These are phyloP conservation scores for Fulvia fulva DNA, from an alignment of 2,329 filamentous ascomycete species.

Conservation along the genomic window DNA sequence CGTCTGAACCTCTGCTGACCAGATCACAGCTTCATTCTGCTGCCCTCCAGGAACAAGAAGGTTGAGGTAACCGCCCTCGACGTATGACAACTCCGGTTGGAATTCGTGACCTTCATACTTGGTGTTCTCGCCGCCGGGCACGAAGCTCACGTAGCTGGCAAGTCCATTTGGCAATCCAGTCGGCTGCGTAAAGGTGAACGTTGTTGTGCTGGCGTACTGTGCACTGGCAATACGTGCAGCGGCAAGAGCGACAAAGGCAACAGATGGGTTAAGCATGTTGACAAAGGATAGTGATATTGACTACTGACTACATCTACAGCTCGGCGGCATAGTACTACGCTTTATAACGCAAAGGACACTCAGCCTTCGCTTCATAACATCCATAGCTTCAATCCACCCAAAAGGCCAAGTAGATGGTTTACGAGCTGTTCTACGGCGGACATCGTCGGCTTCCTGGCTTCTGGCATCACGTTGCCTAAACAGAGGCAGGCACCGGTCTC, in stretches of 20 bases:
- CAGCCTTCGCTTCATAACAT: too few relatives aligned
- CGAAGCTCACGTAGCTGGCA: not conserved
- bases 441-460: too few relatives aligned
- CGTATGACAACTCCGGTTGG: not conserved
- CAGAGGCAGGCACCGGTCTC: too few relatives aligned
- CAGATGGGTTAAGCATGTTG: not conserved
- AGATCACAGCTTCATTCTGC: constrained; percentile 5
- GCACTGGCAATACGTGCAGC: not conserved
- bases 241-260: not conserved
- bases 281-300: not conserved
- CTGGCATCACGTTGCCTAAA: too few relatives aligned
- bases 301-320: not conserved
- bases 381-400: too few relatives aligned
- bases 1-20: constrained; percentile 12
- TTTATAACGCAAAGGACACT: too few relatives aligned
- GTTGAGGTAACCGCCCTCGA: constrained; percentile 12
- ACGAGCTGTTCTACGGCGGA: too few relatives aligned
- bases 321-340: too few relatives aligned
- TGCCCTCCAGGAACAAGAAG: constrained; percentile 13
- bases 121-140: not conserved
- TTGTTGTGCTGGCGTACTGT: constrained; percentile 5
- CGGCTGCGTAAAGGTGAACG: constrained; percentile 4
- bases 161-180: constrained; percentile 5
- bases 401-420: too few relatives aligned
- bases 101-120: not conserved